A percentile compares a stretch with the other conserved stretches of the same genome.
phyloP scores from a whole-genome alignment of 768 basidiomycete genomes.

The Trametes maxima region DNA sequence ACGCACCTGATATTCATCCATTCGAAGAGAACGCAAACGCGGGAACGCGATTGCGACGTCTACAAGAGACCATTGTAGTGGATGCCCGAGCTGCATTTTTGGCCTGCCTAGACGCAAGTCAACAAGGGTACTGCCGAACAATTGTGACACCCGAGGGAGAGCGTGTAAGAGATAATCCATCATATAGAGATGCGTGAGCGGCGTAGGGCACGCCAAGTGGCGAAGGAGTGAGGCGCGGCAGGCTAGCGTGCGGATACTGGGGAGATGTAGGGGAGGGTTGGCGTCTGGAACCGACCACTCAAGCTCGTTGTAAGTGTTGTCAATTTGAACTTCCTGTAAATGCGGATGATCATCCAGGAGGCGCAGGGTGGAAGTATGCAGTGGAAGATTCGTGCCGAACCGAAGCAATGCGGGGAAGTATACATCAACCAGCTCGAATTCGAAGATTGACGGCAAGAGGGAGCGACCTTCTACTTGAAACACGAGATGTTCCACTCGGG shows the following conservation, averaged over 20 bases:
- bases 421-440: no score
- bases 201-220: no score
- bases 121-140: background rate
- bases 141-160: background rate
- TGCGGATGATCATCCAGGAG: no score
- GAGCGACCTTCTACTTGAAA: no score
- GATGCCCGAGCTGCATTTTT: background rate
- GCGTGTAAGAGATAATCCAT: background rate
- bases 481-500: no score
- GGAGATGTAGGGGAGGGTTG: background rate
- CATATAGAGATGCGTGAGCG: background rate
- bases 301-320: background rate
- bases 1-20: background rate
- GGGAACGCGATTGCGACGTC: background rate
- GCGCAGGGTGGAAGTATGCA: no score
- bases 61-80: background rate
- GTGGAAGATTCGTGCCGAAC: no score
- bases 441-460: no score
- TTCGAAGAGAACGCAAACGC: background rate
- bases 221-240: background rate
- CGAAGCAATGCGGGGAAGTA: no score
- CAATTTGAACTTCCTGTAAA: no score
- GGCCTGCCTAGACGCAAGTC: background rate
- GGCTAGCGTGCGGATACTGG: background rate
- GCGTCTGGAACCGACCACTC: background rate